Base-by-base conservation (phyloP, 306 rosid species). In the Astragalus membranaceus region DNA sequence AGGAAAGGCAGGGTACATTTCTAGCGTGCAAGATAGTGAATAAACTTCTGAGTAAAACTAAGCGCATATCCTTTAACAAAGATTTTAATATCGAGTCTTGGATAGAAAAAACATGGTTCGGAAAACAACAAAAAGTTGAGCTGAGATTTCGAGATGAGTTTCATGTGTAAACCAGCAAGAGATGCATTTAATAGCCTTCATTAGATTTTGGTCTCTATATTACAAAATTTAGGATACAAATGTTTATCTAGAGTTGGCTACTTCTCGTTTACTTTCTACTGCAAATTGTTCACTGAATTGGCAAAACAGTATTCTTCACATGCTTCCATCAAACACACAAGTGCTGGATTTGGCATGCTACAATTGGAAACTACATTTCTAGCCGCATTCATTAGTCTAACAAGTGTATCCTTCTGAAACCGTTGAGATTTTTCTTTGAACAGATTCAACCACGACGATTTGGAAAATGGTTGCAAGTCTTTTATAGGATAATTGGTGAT, bases 401-500 rank as follows among this genome's bases (percentile, higher is more conserved):
- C 48, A 56, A 87, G 50, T 10, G 88, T 85, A 55, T 79, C 89
- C 50, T 63, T 71, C 62, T n/a, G 75, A 81, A 85, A 90, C 72
- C 88, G 75, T 10, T 75, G 58, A 8, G 80, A 78, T 48, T 84
- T 88, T 72, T 72, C 84, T 74, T 78, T 35, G 59, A 90, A 70
- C 14, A 90, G 74, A 57, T 83, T 87, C 82, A 86, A 78, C 96
- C 98, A 90, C 0, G 85, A 88, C 5, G 66, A 39, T 79, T 70
- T 79, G 12, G 97, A 90, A 84, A 94, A 90, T 49, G 81, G 82
- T 46, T 78, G 86, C 32, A 56, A 67, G 23, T 84, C 90, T 30
- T 72, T 13, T n/a, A 57, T 70, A 33, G 78, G 66, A 33, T 50
- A 66, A 74, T n/a, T 47, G 36, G 80, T 53, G 56, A 90, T 75